A percentile compares a stretch with the other conserved stretches of the same genome.
phyloP scores from a whole-genome alignment of 129 eudicot genomes.

The Artemisia argyi region DNA sequence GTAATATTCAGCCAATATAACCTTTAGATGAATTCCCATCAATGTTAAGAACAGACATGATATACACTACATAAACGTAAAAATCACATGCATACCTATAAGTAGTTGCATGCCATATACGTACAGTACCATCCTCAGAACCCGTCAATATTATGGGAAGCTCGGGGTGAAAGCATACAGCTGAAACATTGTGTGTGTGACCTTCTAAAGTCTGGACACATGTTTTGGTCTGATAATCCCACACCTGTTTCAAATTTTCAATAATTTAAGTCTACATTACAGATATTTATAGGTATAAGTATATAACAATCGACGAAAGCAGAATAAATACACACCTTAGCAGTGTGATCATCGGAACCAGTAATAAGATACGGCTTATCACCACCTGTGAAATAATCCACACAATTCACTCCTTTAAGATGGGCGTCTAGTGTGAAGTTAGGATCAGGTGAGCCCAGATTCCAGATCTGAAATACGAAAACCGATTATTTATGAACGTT shows the following conservation, averaged over 20 bases:
- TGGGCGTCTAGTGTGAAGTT: slow-evolving; percentile 94
- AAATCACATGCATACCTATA: slow-evolving; percentile 52
- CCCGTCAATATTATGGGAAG: slow-evolving; percentile 93
- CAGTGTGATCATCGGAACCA: slow-evolving; percentile 98
- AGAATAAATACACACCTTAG: slow-evolving; percentile 59
- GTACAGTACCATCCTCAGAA: slow-evolving; percentile 98
- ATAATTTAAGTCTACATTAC: slow-evolving; percentile 2
- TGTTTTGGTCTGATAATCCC: slow-evolving; percentile 95
- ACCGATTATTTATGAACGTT: not conserved
- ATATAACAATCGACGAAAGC: not conserved
- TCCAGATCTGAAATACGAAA: slow-evolving; percentile 71
- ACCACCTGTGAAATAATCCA: slow-evolving; percentile 94
- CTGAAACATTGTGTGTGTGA: slow-evolving; percentile 95
- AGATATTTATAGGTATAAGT: not conserved
- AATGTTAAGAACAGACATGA: slow-evolving; percentile 5
- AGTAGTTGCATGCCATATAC: slow-evolving; percentile 93
- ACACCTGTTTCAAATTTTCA: slow-evolving; percentile 64
- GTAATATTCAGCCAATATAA: not conserved
- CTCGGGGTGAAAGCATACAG: slow-evolving; percentile 94
- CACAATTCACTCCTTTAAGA: slow-evolving; percentile 98
- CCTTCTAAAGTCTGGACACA: slow-evolving; percentile 97
- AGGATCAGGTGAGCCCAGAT: slow-evolving; percentile 97
- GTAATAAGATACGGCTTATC: slow-evolving; percentile 88
- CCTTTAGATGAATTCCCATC: slow-evolving; percentile 11
- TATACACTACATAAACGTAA: not conserved